Evolutionary conservation across 176 grass and related monocot genomes (phyloP).

Genomic region (Musa troglodytarum): DNA sequence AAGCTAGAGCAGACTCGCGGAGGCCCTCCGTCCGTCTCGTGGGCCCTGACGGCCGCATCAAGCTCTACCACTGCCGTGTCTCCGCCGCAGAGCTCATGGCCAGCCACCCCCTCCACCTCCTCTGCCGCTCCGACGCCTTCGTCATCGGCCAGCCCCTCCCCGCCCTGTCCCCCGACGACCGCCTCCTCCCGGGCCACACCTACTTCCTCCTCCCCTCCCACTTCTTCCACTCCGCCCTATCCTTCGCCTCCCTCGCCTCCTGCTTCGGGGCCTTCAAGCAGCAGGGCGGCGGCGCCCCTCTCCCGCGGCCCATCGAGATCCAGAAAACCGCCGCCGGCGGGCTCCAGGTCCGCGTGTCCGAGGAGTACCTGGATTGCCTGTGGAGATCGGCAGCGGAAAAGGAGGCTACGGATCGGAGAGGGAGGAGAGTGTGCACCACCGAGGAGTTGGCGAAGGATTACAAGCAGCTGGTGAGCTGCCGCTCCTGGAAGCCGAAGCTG

Average conservation of each 20-base stretch:
- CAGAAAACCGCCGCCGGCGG: slow-evolving; percentile 4
- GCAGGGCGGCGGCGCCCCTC: not conserved
- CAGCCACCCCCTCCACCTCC: slow-evolving; percentile 1
- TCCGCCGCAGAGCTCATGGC: slow-evolving; percentile 9
- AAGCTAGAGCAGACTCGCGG: not conserved
- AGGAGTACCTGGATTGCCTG: slow-evolving; percentile 15
- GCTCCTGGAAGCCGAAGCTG: slow-evolving; percentile 26
- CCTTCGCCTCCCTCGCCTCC: slow-evolving; percentile 21
- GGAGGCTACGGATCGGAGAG: not conserved
- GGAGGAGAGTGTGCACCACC: slow-evolving; percentile 18
- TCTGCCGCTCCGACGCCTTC: slow-evolving; percentile 20
- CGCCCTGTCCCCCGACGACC: slow-evolving; percentile 1
- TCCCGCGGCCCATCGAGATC: slow-evolving; percentile 16
- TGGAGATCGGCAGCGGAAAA: not conserved
- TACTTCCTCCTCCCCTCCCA: slow-evolving; percentile 26
- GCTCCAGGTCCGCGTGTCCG: slow-evolving; percentile 14
- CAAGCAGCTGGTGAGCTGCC: slow-evolving; percentile 14
- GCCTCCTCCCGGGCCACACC: slow-evolving; percentile 3
- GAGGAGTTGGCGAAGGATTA: slow-evolving; percentile 26
- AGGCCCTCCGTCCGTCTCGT: not conserved
- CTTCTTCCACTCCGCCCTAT: slow-evolving; percentile 16
- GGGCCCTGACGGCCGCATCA: slow-evolving; percentile 9
- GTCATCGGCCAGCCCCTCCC: slow-evolving; percentile 18
- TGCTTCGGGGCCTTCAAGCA: not conserved
- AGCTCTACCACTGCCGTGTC: not conserved